Conservation (phyloP, 2,329 filamentous ascomycete species). For the Lecanoromycetidae sp. region DNA sequence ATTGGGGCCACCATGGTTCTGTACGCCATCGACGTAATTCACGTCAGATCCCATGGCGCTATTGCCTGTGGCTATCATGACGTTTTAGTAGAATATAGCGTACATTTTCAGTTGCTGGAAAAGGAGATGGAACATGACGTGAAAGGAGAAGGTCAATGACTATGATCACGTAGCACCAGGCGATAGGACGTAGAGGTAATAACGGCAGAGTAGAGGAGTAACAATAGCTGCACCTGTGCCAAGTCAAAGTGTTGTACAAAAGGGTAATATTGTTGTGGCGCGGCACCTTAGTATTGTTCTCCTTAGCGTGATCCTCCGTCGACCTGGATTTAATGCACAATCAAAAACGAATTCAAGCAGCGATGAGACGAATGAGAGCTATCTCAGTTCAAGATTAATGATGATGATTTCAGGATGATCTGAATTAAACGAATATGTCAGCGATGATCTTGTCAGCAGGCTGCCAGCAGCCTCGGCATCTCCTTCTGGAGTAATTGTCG, state of each 20-base stretch:
- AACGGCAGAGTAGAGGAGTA: neutral
- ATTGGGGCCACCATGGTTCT: neutral
- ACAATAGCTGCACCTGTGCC: constrained; percentile 1
- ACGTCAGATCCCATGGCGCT: constrained; percentile 11
- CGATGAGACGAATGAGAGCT: too few relatives aligned
- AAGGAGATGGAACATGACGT: neutral
- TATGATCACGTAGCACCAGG: neutral
- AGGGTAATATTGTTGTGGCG: neutral
- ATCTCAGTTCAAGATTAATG: too few relatives aligned
- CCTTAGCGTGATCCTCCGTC: constrained; percentile 18
- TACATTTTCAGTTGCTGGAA: too few relatives aligned
- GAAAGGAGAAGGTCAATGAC: neutral
- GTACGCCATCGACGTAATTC: neutral
- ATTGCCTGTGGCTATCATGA: neutral
- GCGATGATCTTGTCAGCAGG: neutral
- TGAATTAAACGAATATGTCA: neutral
- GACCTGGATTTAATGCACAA: neutral
- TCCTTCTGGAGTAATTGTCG: neutral
- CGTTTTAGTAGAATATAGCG: neutral
- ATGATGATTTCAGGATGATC: neutral
- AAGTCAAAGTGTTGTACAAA: constrained; percentile 3
- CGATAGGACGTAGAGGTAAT: neutral
- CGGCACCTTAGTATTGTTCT: constrained; percentile 24
- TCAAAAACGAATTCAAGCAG: too few relatives aligned
- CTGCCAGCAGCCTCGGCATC: neutral